A percentile compares a stretch with the other conserved stretches of the same genome.
Conservation (phyloP, 371 early-diverging fungal genomes). For the Mortierella sp. region DNA sequence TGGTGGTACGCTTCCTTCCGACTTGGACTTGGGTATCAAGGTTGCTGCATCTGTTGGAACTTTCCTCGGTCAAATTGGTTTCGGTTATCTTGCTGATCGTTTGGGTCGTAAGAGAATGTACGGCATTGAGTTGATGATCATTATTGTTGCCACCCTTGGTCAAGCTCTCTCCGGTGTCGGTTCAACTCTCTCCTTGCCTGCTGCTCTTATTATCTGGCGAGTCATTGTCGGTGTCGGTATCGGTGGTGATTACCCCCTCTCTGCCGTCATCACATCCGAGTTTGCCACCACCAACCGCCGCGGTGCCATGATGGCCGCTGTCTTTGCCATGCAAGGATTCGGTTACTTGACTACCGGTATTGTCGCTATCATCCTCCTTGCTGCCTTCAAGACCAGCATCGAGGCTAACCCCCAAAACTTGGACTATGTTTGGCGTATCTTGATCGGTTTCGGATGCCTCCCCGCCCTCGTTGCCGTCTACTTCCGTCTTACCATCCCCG, state of each 20-base stretch:
- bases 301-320: slow-evolving; percentile 83
- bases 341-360: slow-evolving; percentile 89
- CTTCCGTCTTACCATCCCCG: slow-evolving; percentile 93
- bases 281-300: slow-evolving; percentile 82
- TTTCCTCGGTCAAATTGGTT: slow-evolving; percentile 86
- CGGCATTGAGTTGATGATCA: slow-evolving; percentile 88
- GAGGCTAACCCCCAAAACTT: slow-evolving; percentile 60
- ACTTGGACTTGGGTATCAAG: slow-evolving; percentile 82
- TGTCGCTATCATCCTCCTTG: slow-evolving; percentile 78
- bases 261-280: slow-evolving; percentile 92
- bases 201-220: slow-evolving; percentile 86
- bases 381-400: slow-evolving; percentile 79
- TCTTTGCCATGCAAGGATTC: slow-evolving; percentile 95
- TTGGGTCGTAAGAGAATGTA: slow-evolving; percentile 89
- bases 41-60: slow-evolving; percentile 88
- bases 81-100: slow-evolving; percentile 90
- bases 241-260: slow-evolving; percentile 90
- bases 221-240: slow-evolving; percentile 89
- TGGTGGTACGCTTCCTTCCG: slow-evolving; percentile 63
- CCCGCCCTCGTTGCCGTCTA: slow-evolving; percentile 88
- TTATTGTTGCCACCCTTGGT: slow-evolving; percentile 84
- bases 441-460: slow-evolving; percentile 84
- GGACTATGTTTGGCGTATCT: slow-evolving; percentile 91
- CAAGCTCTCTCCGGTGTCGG: slow-evolving; percentile 86
- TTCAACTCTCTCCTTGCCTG: slow-evolving; percentile 67